Conservation (phyloP, 1,139 yeast species). For the Lipomyces yarrowii region DNA sequence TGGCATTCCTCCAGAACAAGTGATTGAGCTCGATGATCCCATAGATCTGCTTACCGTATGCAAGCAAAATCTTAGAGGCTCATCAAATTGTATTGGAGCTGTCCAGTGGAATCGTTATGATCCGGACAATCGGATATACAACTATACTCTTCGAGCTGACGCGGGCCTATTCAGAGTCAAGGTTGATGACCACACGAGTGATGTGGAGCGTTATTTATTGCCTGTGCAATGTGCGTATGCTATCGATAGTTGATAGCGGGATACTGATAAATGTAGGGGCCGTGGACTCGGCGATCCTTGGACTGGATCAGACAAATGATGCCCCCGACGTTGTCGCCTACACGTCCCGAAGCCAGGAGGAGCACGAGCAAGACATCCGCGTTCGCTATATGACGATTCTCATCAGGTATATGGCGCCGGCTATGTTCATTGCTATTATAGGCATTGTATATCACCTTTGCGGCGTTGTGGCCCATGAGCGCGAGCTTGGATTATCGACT, state of each 20-base stretch:
- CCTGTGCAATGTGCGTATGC: conserved; percentile 25
- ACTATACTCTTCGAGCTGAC: conserved; percentile 44
- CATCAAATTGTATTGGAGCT: conserved; percentile 42
- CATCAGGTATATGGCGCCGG: conserved; percentile 43
- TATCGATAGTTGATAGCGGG: not conserved
- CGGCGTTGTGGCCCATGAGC: conserved; percentile 43
- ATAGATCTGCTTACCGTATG: conserved; percentile 23
- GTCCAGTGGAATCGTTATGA: conserved; percentile 42
- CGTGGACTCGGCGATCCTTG: conserved; percentile 41
- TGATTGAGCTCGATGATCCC: conserved; percentile 22
- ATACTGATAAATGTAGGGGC: conserved; percentile 36
- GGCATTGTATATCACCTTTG: conserved; percentile 45
- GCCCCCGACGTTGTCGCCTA: conserved; percentile 42
- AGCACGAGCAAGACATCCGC: conserved; percentile 37
- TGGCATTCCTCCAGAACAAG: conserved; percentile 30
- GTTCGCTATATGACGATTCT: conserved; percentile 39
- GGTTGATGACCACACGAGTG: conserved; percentile 35
- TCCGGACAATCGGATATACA: conserved; percentile 37
- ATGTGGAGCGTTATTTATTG: conserved; percentile 28
- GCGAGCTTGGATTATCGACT: conserved; percentile 43
- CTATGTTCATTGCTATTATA: conserved; percentile 43
- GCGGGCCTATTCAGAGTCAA: conserved; percentile 40
- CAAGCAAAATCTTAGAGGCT: conserved; percentile 29
- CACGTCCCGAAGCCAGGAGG: conserved; percentile 39
- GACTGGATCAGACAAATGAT: conserved; percentile 29